These are phyloP conservation scores for Isabelozyma pseudorhagii DNA, from an alignment of 805 yeast genomes.

Conservation along the genomic window DNA sequence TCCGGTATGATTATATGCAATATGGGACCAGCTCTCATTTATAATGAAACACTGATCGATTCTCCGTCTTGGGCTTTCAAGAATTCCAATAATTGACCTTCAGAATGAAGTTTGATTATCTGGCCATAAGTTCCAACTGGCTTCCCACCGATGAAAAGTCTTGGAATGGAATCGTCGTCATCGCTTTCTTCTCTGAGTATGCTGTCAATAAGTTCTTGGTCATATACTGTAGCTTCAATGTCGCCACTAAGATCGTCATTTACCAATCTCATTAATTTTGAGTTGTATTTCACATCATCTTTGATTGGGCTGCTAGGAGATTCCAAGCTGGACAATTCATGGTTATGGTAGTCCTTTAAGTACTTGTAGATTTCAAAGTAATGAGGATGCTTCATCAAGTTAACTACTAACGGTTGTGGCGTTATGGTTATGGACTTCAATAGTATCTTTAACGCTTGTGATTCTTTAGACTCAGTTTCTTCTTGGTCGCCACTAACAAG, in stretches of 20 bases:
- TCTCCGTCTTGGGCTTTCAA: constrained; percentile 26
- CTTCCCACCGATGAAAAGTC: constrained; percentile 30
- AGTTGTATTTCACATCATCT: neutral
- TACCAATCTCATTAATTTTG: neutral
- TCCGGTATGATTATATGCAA: neutral
- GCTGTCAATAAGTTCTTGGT: neutral
- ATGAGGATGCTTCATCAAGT: constrained; percentile 31
- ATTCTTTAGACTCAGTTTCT: constrained; percentile 5
- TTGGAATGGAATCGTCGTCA: constrained; percentile 19
- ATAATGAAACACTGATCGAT: constrained; percentile 14
- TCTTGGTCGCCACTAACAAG: constrained; percentile 8
- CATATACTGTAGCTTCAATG: constrained; percentile 1
- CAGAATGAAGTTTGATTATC: constrained; percentile 15
- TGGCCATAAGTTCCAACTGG: constrained; percentile 28
- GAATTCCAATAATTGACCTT: constrained; percentile 17
- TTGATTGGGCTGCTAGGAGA: neutral
- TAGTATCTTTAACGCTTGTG: constrained; percentile 15
- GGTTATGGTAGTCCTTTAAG: constrained; percentile 15
- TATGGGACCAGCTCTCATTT: neutral
- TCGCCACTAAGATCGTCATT: neutral
- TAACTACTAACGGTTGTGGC: constrained; percentile 31
- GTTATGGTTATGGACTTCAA: constrained; percentile 19
- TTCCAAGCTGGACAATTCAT: neutral
- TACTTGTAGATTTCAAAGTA: constrained; percentile 18
- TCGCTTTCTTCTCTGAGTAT: constrained; percentile 2